Conservation (phyloP, 164 flowering plant species). For the Hamamelis virginiana region DNA sequence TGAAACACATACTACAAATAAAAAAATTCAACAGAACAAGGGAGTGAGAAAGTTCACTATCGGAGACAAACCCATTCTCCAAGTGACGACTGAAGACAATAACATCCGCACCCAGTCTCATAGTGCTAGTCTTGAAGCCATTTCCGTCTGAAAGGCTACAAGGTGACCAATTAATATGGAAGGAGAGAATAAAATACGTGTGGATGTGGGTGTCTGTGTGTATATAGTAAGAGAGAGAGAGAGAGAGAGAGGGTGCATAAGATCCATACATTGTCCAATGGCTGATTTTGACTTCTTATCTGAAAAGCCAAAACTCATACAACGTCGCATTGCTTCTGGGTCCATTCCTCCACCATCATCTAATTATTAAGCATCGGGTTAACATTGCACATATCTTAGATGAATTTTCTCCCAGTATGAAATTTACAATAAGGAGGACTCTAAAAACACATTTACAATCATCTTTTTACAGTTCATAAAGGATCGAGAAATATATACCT, state of each 20-base stretch:
- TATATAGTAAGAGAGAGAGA: no score
- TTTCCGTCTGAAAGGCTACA: slow-evolving; percentile 83
- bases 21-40: neutral
- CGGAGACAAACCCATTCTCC: slow-evolving; percentile 43
- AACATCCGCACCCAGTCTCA: slow-evolving; percentile 96
- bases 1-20: neutral
- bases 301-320: slow-evolving; percentile 98
- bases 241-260: slow-evolving; percentile 10
- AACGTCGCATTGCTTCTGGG: slow-evolving; percentile 75
- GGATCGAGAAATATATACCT: slow-evolving; percentile 45
- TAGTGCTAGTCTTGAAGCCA: slow-evolving; percentile 94
- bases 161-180: slow-evolving; percentile 21
- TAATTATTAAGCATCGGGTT: slow-evolving; percentile 21
- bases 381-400: slow-evolving; percentile 3
- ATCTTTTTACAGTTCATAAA: neutral
- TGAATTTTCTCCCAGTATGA: neutral
- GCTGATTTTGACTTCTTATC: slow-evolving; percentile 68
- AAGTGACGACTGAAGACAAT: slow-evolving; percentile 76
- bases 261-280: slow-evolving; percentile 74
- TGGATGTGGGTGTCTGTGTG: no score
- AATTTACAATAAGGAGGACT: slow-evolving; percentile 1
- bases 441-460: neutral
- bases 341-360: slow-evolving; percentile 99
- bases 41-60: neutral
- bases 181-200: neutral